Evolutionary conservation across 73 alveolate species (phyloP), one percentile per base, ranked within the genome.

Genomic region (Paramecium primaurelia): DNA sequence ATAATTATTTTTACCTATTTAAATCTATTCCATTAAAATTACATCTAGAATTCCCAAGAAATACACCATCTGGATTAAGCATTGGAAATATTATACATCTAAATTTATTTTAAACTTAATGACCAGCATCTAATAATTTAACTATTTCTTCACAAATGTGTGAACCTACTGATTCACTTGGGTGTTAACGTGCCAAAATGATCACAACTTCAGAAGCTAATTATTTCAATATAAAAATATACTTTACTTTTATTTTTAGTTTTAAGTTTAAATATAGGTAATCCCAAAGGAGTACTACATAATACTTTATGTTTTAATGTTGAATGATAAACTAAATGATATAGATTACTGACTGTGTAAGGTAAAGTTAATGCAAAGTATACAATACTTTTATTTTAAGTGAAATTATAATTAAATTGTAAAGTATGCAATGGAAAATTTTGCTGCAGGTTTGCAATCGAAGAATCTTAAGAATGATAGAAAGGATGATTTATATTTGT

Each of bases 91-190:
- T 60, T 37, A 64, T 37, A 18, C 3, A 73, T 36, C 59, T 36
- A 73, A 37, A 73, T n/a, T 73, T 37, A 14, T 73, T 22, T 6
- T 45, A 26, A 8, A 80, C 32, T 6, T 80, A 40, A 80, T 80
- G 91, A 9, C 91, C 58, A 37, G 64, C 96, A 25, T 80, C 47
- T 12, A 87, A 36, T 18, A 87, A 87, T 6, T 54, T 69, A 37
- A 87, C 69, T 37, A 87, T 25, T 37, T 73, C 93, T 87, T 87
- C 71, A 28, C 89, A 69, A 10, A 87, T 44, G 3, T 25, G 77
- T 30, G 93, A 87, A 18, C 98, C 95, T 4, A 96, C 97, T 4
- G 98, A 94, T 60, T 96, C 98, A 6, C 98, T 97, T 26, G 98
- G 98, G 59, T 96, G 98, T 59, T 93, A 92, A 16, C 98, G 59